A percentile compares a stretch with the other conserved stretches of the same genome.
Conservation (phyloP, 78 protist genomes). For the Anaeramoeba ignava region DNA sequence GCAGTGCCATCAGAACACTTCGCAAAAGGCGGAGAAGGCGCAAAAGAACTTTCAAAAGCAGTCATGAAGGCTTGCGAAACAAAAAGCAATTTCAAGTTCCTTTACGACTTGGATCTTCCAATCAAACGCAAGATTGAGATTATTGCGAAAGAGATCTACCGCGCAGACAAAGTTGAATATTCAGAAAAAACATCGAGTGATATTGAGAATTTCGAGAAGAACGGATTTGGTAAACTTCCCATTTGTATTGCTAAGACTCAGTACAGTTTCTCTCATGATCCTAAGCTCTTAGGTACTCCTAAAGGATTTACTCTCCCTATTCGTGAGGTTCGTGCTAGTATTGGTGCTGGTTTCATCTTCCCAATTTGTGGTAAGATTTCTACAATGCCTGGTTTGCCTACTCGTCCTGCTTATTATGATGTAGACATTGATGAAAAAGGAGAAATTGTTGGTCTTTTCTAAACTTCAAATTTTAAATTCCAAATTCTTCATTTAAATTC, state of each 20-base stretch:
- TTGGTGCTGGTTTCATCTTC: slow-evolving; percentile 65
- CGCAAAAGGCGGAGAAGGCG: slow-evolving; percentile 80
- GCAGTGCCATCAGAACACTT: slow-evolving; percentile 70
- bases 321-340: slow-evolving; percentile 55
- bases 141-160: slow-evolving; percentile 65
- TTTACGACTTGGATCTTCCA: slow-evolving; percentile 47
- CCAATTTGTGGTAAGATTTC: slow-evolving; percentile 26
- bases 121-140: slow-evolving; percentile 66
- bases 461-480: too few species aligned
- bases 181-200: slow-evolving; percentile 34
- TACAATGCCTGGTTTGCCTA: slow-evolving; percentile 86
- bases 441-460: slow-evolving; percentile 62
- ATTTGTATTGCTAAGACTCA: slow-evolving; percentile 96
- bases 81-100: slow-evolving; percentile 43
- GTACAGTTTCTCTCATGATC: slow-evolving; percentile 65
- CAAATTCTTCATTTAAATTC: too few species aligned
- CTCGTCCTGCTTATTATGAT: slow-evolving; percentile 75
- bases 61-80: slow-evolving; percentile 53
- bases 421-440: slow-evolving; percentile 72
- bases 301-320: slow-evolving; percentile 58
- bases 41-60: slow-evolving; percentile 63
- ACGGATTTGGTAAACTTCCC: slow-evolving; percentile 69
- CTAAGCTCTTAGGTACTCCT: slow-evolving; percentile 57
- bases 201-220: slow-evolving; percentile 42
- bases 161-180: slow-evolving; percentile 73